Percentiles rank a stretch among this genome's conserved stretches.
Evolutionary conservation across 257 asterid species (phyloP).

Genomic region (Rauvolfia tetraphylla): DNA sequence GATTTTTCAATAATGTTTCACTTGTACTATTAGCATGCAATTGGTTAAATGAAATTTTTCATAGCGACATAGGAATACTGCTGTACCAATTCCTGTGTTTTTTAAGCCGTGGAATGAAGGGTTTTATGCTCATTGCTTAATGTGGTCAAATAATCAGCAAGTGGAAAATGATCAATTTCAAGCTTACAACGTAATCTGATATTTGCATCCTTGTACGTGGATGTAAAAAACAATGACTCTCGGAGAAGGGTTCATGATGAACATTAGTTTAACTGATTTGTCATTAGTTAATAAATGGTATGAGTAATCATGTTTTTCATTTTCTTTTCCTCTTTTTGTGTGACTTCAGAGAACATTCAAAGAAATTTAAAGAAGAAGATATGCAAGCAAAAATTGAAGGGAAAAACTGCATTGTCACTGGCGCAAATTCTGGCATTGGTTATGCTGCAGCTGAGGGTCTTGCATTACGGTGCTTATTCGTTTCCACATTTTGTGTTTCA

Average conservation of each 20-base stretch:
- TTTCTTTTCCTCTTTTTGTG: not conserved
- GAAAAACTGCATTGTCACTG: slow-evolving; percentile 86
- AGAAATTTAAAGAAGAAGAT: slow-evolving; percentile 66
- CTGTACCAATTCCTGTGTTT: too few species aligned
- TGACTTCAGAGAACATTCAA: slow-evolving; percentile 68
- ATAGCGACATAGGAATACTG: not conserved
- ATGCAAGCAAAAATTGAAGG: slow-evolving; percentile 64
- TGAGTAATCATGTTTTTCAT: not conserved
- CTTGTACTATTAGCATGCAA: not conserved
- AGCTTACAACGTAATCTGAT: not conserved
- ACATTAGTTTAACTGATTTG: not conserved
- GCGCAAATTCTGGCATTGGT: slow-evolving; percentile 96
- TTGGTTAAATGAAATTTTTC: not conserved
- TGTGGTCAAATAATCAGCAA: not conserved
- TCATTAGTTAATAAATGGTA: not conserved
- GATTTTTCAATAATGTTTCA: not conserved
- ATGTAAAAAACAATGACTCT: too few species aligned
- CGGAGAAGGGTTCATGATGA: not conserved
- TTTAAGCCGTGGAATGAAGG: not conserved
- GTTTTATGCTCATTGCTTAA: not conserved
- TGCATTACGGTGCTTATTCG: slow-evolving; percentile 61
- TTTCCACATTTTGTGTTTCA: not conserved
- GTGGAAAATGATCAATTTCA: not conserved
- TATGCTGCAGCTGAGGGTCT: slow-evolving; percentile 85
- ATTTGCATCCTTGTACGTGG: not conserved